Base-by-base conservation (phyloP, 164 flowering plant species). In the Magnolia changhungtana region DNA sequence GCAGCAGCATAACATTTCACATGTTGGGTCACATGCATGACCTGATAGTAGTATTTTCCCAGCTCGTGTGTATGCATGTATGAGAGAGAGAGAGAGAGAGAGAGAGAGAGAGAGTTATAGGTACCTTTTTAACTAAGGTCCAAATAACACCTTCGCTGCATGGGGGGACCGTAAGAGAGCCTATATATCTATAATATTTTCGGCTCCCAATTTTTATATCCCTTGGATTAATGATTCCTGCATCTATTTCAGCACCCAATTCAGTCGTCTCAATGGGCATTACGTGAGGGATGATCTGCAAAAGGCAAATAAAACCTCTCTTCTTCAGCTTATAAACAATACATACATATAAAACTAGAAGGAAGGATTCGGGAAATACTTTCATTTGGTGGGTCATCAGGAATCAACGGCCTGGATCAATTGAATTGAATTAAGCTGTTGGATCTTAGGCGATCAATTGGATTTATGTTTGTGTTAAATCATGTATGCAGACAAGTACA, bases 91-190 rank as follows among this genome's bases (percentile, higher is more conserved):
- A 27, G 29, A 27, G 29, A 27, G 29, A 27, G 1, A 27, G 29
- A 27, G 29, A 27, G 1, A 27, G 29, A 1, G 29, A 27, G 29
- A 23, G 0, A 55, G 4, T 11, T 11, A 68, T 37, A 20, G 50
- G 2, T 8, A 91, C 94, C 90, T 85, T 89, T 65, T 82, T 85
- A 19, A 79, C 19, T 10, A 92, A 83, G 37, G 71, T 68, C 71
- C 71, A 68, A 29, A 68, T 68, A 16, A 68, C 71, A 29, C 71
- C 71, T 31, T 92, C 91, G 0, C 92, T 86, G 83, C 97, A 92
- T 3, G 97, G 97, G 14, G 97, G 94, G 71, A 81, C 80, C 8
- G 94, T 89, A 27, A 90, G 91, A 50, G 97, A 90, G n/a, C 97
- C 94, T 23, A 84, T 29, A 19, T 68, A 68, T 68, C 71, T 68